Conservation (phyloP, 441 rosid genomes). For the Aleurites moluccanus region DNA sequence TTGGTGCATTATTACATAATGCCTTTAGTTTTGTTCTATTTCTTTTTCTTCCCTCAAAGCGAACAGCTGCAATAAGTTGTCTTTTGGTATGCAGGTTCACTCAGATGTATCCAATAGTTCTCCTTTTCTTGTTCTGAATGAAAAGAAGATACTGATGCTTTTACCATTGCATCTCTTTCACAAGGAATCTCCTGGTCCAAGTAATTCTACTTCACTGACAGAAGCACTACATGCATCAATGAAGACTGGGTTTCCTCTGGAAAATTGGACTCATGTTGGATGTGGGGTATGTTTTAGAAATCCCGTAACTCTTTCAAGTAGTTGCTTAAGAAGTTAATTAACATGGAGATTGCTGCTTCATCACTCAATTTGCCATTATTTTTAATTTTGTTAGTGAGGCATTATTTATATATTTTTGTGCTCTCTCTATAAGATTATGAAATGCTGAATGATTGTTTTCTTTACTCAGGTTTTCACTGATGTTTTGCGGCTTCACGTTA, state of each 20-base stretch:
- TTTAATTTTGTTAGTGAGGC: neutral
- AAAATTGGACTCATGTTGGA: slow-evolving; percentile 70
- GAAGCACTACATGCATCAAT: slow-evolving; percentile 41
- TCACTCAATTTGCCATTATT: neutral
- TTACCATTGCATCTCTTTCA: slow-evolving; percentile 40
- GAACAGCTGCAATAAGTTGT: slow-evolving; percentile 9
- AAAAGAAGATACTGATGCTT: slow-evolving; percentile 51
- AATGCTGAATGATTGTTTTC: neutral
- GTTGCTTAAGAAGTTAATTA: too few relatives aligned
- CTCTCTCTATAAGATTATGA: neutral
- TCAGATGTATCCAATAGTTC: slow-evolving; percentile 34
- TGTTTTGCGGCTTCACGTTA: slow-evolving; percentile 50
- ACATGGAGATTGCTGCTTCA: neutral
- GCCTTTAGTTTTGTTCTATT: neutral
- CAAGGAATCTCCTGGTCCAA: slow-evolving; percentile 42
- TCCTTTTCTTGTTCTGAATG: slow-evolving; percentile 61
- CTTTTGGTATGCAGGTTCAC: slow-evolving; percentile 39
- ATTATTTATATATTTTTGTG: neutral
- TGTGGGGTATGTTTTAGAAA: slow-evolving; percentile 48
- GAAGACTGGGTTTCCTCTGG: slow-evolving; percentile 43
- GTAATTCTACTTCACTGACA: slow-evolving; percentile 30
- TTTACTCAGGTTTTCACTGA: slow-evolving; percentile 42
- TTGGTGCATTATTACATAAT: neutral
- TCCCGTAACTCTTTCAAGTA: too few relatives aligned
- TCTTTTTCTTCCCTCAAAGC: neutral